phyloP scores from a whole-genome alignment of 768 basidiomycete genomes.

The Amanita molliuscula region DNA sequence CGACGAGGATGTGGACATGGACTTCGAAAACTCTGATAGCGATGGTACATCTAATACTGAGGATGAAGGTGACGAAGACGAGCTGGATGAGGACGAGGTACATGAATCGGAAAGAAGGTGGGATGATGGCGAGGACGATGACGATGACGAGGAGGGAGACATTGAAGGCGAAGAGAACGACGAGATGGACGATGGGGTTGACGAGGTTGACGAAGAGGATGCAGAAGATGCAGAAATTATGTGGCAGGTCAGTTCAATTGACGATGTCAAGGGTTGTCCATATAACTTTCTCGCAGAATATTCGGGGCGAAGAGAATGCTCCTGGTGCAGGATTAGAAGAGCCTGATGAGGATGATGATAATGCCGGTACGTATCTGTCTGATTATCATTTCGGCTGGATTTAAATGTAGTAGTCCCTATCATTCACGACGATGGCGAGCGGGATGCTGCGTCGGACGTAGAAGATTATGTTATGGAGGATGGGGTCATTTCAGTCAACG shows the following conservation, averaged over 20 bases:
- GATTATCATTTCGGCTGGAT: neutral
- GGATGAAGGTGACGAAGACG: slow-evolving; percentile 58
- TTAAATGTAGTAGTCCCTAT: slow-evolving; percentile 36
- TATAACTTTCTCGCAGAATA: slow-evolving; percentile 27
- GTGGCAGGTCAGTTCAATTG: slow-evolving; percentile 22
- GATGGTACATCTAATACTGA: slow-evolving; percentile 73
- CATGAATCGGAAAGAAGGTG: slow-evolving; percentile 40
- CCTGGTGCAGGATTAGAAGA: slow-evolving; percentile 35
- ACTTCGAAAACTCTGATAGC: slow-evolving; percentile 76
- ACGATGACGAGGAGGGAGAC: slow-evolving; percentile 35
- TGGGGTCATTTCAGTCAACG: slow-evolving; percentile 29
- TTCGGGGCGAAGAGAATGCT: slow-evolving; percentile 35
- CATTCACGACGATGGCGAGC: slow-evolving; percentile 53
- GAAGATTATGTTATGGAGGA: slow-evolving; percentile 43
- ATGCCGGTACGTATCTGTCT: slow-evolving; percentile 32
- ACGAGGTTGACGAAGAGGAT: slow-evolving; percentile 6
- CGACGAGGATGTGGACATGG: slow-evolving; percentile 82
- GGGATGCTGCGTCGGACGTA: slow-evolving; percentile 54
- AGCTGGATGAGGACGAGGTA: slow-evolving; percentile 60
- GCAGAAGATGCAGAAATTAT: slow-evolving; percentile 18
- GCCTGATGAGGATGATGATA: slow-evolving; percentile 53
- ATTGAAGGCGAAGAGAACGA: slow-evolving; percentile 35
- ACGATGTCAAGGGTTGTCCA: neutral
- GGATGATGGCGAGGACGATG: slow-evolving; percentile 38
- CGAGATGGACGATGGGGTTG: slow-evolving; percentile 17